A percentile compares a stretch with the other conserved stretches of the same genome.
Evolutionary conservation across 352 stramenopile species (phyloP).

Genomic region (Pythium aristosporum): DNA sequence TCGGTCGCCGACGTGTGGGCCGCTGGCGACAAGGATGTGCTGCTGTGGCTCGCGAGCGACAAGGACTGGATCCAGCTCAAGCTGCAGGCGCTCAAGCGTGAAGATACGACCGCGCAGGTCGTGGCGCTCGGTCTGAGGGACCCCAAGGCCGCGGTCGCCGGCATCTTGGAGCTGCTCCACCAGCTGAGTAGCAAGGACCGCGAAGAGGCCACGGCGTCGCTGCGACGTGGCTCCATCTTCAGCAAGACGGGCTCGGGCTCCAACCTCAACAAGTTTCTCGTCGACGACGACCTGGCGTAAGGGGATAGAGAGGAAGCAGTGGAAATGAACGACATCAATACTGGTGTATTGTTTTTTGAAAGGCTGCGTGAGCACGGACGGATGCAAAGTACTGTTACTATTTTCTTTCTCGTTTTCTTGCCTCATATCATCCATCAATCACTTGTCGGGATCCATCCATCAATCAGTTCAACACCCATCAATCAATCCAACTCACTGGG

Average conservation of each 20-base stretch:
- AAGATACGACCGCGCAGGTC: constrained; percentile 75
- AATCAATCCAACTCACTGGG: constrained; percentile 2
- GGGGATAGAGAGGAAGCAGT: too few species aligned
- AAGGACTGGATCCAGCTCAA: constrained; percentile 75
- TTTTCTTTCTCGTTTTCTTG: too few species aligned
- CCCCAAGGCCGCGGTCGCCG: constrained; percentile 81
- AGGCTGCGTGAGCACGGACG: too few species aligned
- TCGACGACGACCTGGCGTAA: constrained; percentile 26
- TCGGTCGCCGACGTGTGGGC: constrained; percentile 69
- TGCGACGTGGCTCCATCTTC: constrained; percentile 87
- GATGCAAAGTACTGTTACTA: too few species aligned
- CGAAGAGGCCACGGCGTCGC: constrained; percentile 72
- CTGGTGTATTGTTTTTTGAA: too few species aligned
- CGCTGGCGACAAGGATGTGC: constrained; percentile 72
- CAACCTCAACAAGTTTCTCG: constrained; percentile 40
- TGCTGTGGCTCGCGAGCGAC: constrained; percentile 77
- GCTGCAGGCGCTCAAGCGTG: constrained; percentile 50
- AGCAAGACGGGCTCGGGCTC: constrained; percentile 58
- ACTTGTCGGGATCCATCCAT: too few species aligned
- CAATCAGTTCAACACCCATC: too few species aligned
- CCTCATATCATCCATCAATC: too few species aligned
- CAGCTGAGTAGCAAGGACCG: constrained; percentile 83
- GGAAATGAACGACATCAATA: too few species aligned
- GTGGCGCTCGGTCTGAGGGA: constrained; percentile 74
- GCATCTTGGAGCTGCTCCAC: constrained; percentile 82